phyloP scores from a whole-genome alignment of 495 filamentous ascomycete species.

The Pyrenula aspistea region DNA sequence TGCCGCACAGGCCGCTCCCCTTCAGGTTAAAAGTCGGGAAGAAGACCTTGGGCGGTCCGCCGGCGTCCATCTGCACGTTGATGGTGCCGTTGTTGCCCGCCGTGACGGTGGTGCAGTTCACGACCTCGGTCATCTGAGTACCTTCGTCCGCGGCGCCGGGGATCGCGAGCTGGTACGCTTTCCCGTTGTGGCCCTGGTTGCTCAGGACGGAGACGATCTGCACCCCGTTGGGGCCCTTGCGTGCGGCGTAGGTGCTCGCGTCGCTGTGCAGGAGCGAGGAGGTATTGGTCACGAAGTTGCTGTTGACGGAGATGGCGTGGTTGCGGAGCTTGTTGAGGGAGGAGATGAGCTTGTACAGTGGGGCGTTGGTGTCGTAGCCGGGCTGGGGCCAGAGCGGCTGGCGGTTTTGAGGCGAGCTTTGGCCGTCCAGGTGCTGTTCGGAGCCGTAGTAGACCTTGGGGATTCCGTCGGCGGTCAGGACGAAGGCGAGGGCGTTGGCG shows the following conservation, averaged over 20 bases:
- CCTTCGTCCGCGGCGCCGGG: conserved; percentile 19
- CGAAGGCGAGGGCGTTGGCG: conserved; percentile 54
- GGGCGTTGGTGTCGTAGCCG: conserved; percentile 41
- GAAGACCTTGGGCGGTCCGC: conserved; percentile 33
- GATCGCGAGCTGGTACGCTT: conserved; percentile 28
- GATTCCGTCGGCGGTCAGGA: conserved; percentile 48
- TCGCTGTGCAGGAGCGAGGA: conserved; percentile 37
- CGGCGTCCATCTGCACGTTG: conserved; percentile 23
- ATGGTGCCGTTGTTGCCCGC: conserved; percentile 21
- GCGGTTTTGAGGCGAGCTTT: conserved; percentile 46
- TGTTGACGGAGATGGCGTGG: conserved; percentile 36
- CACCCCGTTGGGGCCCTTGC: conserved; percentile 39
- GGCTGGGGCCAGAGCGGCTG: conserved; percentile 60
- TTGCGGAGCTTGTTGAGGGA: conserved; percentile 46
- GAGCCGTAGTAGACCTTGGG: conserved; percentile 51
- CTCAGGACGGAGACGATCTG: conserved; percentile 44
- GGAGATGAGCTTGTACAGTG: conserved; percentile 45
- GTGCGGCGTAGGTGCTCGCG: conserved; percentile 37
- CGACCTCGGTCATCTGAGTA: conserved; percentile 31
- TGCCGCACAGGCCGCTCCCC: conserved; percentile 16
- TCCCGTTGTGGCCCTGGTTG: conserved; percentile 36
- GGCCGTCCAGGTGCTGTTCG: conserved; percentile 53
- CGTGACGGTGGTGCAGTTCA: conserved; percentile 22
- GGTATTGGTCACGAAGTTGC: conserved; percentile 35
- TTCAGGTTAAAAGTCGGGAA: conserved; percentile 12